Evolutionary conservation across 1,284 basidiomycete genomes (phyloP).

Genomic region (Pseudozyma sp.): DNA sequence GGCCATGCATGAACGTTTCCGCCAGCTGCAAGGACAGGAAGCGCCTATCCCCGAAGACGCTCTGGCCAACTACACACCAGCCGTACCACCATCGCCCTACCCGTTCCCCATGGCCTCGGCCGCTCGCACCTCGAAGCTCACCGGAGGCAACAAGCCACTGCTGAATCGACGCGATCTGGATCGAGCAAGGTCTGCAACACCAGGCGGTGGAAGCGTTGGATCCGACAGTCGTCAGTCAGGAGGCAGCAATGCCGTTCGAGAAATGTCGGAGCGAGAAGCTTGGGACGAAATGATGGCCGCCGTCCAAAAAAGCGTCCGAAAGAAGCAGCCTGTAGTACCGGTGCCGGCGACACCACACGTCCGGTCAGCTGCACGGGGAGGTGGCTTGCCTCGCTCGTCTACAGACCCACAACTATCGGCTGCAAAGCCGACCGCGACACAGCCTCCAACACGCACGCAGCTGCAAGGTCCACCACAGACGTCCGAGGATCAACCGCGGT

Average conservation of each 20-base stretch:
- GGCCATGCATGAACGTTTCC: slow-evolving; percentile 47
- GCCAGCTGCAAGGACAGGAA: slow-evolving; percentile 41
- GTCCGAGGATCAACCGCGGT: background rate
- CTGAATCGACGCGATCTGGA: slow-evolving; percentile 52
- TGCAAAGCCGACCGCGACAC: slow-evolving; percentile 26
- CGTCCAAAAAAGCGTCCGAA: slow-evolving; percentile 63
- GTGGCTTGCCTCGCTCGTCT: slow-evolving; percentile 35
- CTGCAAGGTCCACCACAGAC: background rate
- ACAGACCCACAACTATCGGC: slow-evolving; percentile 47
- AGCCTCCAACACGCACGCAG: slow-evolving; percentile 8
- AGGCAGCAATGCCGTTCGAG: slow-evolving; percentile 64
- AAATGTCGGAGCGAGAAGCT: slow-evolving; percentile 65
- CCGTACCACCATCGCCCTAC: slow-evolving; percentile 61
- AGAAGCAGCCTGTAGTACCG: slow-evolving; percentile 37
- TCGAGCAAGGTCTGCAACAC: slow-evolving; percentile 51
- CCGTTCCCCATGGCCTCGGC: slow-evolving; percentile 60
- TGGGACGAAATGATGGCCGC: slow-evolving; percentile 66
- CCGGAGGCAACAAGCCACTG: slow-evolving; percentile 27
- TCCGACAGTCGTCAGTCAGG: slow-evolving; percentile 66
- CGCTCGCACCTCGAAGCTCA: slow-evolving; percentile 30
- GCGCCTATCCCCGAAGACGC: slow-evolving; percentile 38
- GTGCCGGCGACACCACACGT: slow-evolving; percentile 17
- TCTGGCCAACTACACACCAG: slow-evolving; percentile 30
- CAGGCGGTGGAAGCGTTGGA: slow-evolving; percentile 54
- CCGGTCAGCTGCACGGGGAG: slow-evolving; percentile 10